Conservation (phyloP, 1,139 yeast species). For the Saccharomycopsis crataegensis region DNA sequence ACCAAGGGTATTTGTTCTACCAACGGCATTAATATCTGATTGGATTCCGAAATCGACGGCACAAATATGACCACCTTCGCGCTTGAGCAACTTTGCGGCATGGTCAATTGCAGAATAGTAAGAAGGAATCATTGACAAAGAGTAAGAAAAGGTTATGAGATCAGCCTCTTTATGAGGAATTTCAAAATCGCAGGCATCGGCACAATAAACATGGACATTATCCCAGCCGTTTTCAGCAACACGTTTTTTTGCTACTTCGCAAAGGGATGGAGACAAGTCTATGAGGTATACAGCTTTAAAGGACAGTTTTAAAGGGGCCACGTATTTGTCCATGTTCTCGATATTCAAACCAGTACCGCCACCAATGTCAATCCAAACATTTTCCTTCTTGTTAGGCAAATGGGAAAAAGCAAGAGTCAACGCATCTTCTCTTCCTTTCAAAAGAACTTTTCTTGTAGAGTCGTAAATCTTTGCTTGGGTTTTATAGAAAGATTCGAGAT, state of each 20-base stretch:
- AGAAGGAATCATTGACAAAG: constrained; percentile 79
- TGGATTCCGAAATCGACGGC: constrained; percentile 80
- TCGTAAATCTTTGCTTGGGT: constrained; percentile 75
- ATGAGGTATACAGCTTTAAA: constrained; percentile 66
- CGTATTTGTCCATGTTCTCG: constrained; percentile 59
- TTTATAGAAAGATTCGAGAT: constrained; percentile 64
- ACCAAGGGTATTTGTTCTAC: constrained; percentile 69
- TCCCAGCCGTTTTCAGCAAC: constrained; percentile 48
- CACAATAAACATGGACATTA: constrained; percentile 62
- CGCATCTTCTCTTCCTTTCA: constrained; percentile 67
- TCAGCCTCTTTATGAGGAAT: constrained; percentile 45
- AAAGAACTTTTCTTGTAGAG: constrained; percentile 52
- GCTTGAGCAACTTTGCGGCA: constrained; percentile 45
- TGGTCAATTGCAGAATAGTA: constrained; percentile 77
- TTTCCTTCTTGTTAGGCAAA: constrained; percentile 35
- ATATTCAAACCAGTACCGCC: constrained; percentile 84
- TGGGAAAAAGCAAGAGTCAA: constrained; percentile 54
- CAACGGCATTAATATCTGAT: constrained; percentile 53
- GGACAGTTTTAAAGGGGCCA: constrained; percentile 37
- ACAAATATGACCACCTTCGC: constrained; percentile 51
- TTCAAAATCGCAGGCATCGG: constrained; percentile 67
- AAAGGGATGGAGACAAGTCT: constrained; percentile 69
- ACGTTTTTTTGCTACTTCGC: constrained; percentile 61
- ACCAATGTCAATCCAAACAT: constrained; percentile 80
- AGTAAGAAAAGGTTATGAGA: constrained; percentile 68